Evolutionary conservation across 305 asterid genomes (phyloP).

Genomic region (Solanum chacoense): DNA sequence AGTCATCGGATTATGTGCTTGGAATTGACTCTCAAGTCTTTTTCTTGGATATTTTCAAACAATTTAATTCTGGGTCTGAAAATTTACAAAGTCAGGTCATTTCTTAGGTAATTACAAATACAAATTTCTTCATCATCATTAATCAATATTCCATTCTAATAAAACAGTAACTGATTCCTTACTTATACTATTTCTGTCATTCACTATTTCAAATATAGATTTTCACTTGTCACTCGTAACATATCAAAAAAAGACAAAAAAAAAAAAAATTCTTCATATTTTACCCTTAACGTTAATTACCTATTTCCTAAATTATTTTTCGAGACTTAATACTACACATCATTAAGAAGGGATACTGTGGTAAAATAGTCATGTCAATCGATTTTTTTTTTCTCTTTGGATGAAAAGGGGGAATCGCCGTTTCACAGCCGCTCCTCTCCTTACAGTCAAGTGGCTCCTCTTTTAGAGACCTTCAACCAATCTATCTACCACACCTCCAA

Average conservation of each 20-base stretch:
- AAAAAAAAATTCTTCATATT: too few species aligned
- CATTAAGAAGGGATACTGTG: too few species aligned
- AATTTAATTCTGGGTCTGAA: background rate
- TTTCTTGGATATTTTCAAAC: background rate
- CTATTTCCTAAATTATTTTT: too few species aligned
- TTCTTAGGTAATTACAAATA: background rate
- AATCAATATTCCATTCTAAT: background rate
- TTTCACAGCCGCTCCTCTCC: too few species aligned
- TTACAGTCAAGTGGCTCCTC: too few species aligned
- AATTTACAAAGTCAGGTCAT: background rate
- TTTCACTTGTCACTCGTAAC: background rate
- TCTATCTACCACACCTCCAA: too few species aligned
- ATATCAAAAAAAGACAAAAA: background rate
- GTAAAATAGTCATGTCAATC: too few species aligned
- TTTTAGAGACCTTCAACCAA: too few species aligned
- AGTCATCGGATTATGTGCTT: background rate
- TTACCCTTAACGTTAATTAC: too few species aligned
- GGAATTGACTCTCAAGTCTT: background rate
- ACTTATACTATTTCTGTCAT: background rate
- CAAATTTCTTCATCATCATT: background rate
- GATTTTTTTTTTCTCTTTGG: too few species aligned
- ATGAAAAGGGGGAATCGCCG: too few species aligned
- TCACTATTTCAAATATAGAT: background rate
- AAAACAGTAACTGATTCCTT: background rate
- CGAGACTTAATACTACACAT: too few species aligned